Conservation (phyloP, 2,329 filamentous ascomycete genomes). For the Xylariaceae sp. region DNA sequence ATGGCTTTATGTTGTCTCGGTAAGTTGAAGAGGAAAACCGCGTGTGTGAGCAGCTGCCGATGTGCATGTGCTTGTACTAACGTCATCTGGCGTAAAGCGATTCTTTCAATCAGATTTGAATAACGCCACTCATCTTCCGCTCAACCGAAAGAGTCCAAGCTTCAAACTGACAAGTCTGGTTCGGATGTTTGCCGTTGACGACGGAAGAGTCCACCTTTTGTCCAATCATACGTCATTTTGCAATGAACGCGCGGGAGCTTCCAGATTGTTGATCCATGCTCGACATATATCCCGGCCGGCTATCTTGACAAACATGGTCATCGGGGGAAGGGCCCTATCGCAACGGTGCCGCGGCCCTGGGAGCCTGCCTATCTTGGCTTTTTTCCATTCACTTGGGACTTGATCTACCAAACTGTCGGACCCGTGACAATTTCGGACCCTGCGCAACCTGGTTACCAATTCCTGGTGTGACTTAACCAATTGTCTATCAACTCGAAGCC, state of each 20-base stretch:
- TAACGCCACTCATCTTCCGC: not conserved
- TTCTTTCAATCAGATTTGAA: not conserved
- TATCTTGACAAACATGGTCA: no score
- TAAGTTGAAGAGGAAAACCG: constrained; percentile 1
- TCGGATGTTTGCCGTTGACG: not conserved
- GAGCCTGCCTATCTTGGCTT: not conserved
- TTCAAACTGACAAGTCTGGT: not conserved
- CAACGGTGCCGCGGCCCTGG: not conserved
- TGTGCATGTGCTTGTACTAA: constrained; percentile 3
- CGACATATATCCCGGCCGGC: no score
- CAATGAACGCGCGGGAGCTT: not conserved
- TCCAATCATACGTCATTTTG: not conserved
- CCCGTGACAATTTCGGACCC: no score
- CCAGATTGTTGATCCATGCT: not conserved
- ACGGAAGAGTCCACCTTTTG: not conserved
- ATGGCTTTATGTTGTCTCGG: not conserved
- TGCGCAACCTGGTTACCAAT: no score
- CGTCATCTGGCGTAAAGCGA: not conserved
- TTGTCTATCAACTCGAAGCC: no score
- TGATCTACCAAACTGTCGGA: no score
- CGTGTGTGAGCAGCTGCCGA: not conserved
- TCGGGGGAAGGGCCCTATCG: not conserved
- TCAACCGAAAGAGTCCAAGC: not conserved
- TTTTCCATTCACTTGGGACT: not conserved
- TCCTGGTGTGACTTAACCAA: no score